A percentile compares a stretch with the other conserved stretches of the same genome.
Evolutionary conservation across 2,329 filamentous ascomycete genomes (phyloP).

Genomic region (Gremmenia infestans): DNA sequence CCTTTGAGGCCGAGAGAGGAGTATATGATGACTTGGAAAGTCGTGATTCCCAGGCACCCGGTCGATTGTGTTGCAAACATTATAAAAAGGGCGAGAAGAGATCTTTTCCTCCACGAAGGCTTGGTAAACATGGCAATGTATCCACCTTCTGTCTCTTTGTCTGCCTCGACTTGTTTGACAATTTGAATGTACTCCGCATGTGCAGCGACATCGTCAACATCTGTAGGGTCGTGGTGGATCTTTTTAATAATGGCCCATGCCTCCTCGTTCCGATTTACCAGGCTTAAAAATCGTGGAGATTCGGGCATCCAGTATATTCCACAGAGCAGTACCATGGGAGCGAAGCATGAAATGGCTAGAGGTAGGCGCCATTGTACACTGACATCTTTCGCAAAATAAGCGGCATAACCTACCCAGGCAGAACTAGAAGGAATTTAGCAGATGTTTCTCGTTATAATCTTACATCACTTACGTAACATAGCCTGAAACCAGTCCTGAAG

Average conservation of each 20-base stretch:
- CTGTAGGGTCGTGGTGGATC: neutral
- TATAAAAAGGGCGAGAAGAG: neutral
- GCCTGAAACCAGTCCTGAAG: conserved; percentile 55
- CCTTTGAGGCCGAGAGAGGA: neutral
- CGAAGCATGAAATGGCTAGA: conserved; percentile 63
- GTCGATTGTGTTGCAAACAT: neutral
- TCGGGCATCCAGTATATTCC: conserved; percentile 64
- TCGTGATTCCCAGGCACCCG: neutral
- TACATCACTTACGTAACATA: conserved; percentile 38
- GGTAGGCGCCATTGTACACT: conserved; percentile 52
- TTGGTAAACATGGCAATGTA: neutral
- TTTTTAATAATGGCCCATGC: neutral
- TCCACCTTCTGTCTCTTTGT: neutral
- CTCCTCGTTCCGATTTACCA: neutral
- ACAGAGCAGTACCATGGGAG: conserved; percentile 31
- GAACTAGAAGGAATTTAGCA: neutral
- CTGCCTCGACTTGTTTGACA: neutral
- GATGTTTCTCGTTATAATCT: no score
- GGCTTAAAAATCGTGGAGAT: conserved; percentile 64
- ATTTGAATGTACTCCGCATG: neutral
- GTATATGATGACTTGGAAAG: neutral
- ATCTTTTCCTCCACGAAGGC: neutral
- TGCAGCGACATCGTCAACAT: neutral
- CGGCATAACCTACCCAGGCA: conserved; percentile 19
- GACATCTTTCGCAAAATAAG: conserved; percentile 21